Base-by-base conservation (phyloP, 2,329 filamentous ascomycete species). In the Sarocladiaceae sp. region DNA sequence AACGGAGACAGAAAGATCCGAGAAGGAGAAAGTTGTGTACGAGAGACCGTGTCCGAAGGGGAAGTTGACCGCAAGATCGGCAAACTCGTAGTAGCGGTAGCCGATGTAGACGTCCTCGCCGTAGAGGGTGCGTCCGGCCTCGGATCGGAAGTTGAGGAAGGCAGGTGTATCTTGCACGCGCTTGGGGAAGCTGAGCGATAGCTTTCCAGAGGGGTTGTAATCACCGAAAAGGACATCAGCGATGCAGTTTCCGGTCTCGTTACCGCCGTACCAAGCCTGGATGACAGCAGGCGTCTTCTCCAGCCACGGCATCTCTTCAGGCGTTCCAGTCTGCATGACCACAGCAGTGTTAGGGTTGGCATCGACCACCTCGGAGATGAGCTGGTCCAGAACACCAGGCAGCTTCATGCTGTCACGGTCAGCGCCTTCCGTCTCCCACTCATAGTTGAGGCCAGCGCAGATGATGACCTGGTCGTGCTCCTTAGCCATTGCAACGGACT, bases 221-320 rank as follows among this genome's bases (percentile, higher is more conserved):
- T 82, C 76, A 39, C 85, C 87, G 50, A 87, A 85, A 15, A 91
- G 69, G 2, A 91, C 73, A 51, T 91, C 86, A 0, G 84, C 85
- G 49, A 94, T 83, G 10, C 81, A 82, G 56, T 90, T 88, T 5
- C 87, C 88, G 4, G 83, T 84, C 66, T 93, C 87, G 55, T 93
- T 88, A n/a, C 88, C 87, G 48, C 86, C 85, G 55, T 89, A 93
- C 85, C 86, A 93, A 6, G 85, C 85, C 55, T 91, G 84, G 1
- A 89, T 58, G 2, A 90, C 67, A 2, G 80, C 77, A 6, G 64
- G 60, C 2, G 77, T 75, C 24, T 72, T 62, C 13, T 67, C 58
- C 1, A 77, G 68, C 82, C 82, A 87, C 1, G 83, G 82, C 81
- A 88, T 83, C 45, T 75, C 71, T 19, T 86, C 75, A 0, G 86